Percentiles rank a stretch among this genome's conserved stretches.
phyloP scores from a whole-genome alignment of 2,329 filamentous ascomycete species.

The Alternaria sp. region DNA sequence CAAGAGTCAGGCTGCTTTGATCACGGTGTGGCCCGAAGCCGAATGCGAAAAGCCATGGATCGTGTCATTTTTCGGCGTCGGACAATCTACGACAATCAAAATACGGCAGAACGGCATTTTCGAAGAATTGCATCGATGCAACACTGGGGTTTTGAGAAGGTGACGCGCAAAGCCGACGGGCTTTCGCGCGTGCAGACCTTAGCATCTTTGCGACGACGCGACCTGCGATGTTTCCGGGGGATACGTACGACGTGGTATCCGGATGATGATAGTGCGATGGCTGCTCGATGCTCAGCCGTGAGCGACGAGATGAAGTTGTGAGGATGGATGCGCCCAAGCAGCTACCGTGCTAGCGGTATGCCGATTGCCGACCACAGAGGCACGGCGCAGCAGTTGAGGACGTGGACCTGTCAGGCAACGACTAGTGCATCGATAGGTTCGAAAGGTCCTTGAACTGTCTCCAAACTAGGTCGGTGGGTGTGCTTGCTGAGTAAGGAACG shows the following conservation, averaged over 20 bases:
- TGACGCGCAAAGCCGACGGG: not conserved
- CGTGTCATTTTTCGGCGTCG: not conserved
- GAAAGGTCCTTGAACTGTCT: not conserved
- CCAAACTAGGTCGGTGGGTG: not conserved
- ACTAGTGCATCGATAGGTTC: not conserved
- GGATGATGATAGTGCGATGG: not conserved
- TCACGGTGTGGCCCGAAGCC: not conserved
- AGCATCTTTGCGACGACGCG: not conserved
- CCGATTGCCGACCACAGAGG: not conserved
- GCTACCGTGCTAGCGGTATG: not conserved
- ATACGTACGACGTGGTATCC: not conserved
- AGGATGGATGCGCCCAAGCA: not conserved
- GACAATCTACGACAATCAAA: not conserved
- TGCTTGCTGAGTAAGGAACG: constrained; percentile 1
- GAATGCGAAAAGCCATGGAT: not conserved
- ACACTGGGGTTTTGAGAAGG: not conserved
- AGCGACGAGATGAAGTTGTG: not conserved
- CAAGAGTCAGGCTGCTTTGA: not conserved
- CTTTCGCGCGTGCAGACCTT: not conserved
- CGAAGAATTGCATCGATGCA: not conserved
- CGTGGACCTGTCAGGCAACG: not conserved
- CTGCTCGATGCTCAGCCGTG: not conserved
- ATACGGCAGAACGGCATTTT: not conserved
- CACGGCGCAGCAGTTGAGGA: not conserved
- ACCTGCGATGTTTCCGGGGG: not conserved